A percentile compares a stretch with the other conserved stretches of the same genome.
Conservation (phyloP, 371 early-diverging fungal genomes). For the Mortierella sp. region DNA sequence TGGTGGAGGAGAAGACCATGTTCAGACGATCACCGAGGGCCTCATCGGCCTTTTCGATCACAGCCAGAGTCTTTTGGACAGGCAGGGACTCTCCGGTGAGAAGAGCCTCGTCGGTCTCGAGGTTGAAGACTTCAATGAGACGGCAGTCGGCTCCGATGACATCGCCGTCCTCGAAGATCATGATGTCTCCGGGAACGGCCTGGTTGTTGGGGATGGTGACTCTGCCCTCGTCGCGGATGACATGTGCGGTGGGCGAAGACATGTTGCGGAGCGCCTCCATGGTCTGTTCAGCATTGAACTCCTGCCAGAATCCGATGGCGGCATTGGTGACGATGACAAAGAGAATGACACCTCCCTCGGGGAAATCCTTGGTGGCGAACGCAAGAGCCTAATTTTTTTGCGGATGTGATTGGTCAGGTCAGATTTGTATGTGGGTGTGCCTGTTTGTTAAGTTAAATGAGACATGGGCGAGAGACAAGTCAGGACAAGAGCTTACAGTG, state of each 20-base stretch:
- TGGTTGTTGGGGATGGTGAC: slow-evolving; percentile 74
- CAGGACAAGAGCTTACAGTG: slow-evolving; percentile 47
- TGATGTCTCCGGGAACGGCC: slow-evolving; percentile 90
- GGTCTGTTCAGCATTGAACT: slow-evolving; percentile 90
- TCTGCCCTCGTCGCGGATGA: slow-evolving; percentile 83
- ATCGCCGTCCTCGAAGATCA: slow-evolving; percentile 89
- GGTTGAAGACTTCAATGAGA: slow-evolving; percentile 81
- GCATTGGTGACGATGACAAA: slow-evolving; percentile 84
- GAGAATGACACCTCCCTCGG: slow-evolving; percentile 79
- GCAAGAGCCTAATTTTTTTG: slow-evolving; percentile 57
- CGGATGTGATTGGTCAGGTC: background rate
- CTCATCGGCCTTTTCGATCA: slow-evolving; percentile 50
- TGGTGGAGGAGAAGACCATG: slow-evolving; percentile 82
- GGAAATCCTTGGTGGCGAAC: slow-evolving; percentile 70
- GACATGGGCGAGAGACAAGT: background rate
- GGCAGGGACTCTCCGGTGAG: slow-evolving; percentile 90
- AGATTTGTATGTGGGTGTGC: background rate
- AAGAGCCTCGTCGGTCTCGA: slow-evolving; percentile 87
- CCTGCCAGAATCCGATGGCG: slow-evolving; percentile 88
- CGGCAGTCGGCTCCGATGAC: slow-evolving; percentile 90
- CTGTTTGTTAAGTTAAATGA: background rate
- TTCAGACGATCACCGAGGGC: slow-evolving; percentile 80
- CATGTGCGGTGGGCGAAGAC: slow-evolving; percentile 81
- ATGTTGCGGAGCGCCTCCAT: slow-evolving; percentile 87
- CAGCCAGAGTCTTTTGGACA: slow-evolving; percentile 68